Evolutionary conservation across 306 rosid species (phyloP).

Genomic region (Benincasa hispida): DNA sequence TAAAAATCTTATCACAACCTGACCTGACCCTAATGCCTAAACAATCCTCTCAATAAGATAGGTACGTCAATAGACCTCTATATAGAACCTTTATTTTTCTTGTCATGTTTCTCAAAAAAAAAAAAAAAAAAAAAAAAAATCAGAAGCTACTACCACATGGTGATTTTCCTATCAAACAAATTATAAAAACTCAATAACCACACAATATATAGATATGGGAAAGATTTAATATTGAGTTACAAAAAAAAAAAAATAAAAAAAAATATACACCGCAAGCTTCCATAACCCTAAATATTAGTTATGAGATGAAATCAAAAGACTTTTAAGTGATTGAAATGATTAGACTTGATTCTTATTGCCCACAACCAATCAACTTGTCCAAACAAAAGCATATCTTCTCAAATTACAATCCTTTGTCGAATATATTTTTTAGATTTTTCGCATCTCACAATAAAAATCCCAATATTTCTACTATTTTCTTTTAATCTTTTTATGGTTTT

Average conservation of each 20-base stretch:
- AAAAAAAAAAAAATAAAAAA: no score
- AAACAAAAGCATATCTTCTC: conserved; percentile 13
- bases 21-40: no score
- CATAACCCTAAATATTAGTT: background rate
- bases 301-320: background rate
- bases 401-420: conserved; percentile 1
- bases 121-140: no score
- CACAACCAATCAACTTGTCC: conserved; percentile 17
- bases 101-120: no score
- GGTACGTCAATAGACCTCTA: no score
- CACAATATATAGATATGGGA: background rate
- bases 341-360: conserved; percentile 25
- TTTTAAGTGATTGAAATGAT: conserved; percentile 13
- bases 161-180: background rate
- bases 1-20: no score
- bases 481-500: background rate
- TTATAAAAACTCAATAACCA: background rate
- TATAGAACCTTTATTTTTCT: no score
- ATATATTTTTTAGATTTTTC: conserved; percentile 3
- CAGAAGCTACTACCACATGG: no score
- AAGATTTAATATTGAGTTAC: background rate
- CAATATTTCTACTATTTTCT: background rate
- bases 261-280: background rate
- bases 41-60: no score
- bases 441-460: background rate